These are phyloP conservation scores for Stephanodiscus minutulus DNA, from an alignment of 108 stramenopile species.

Conservation along the genomic window DNA sequence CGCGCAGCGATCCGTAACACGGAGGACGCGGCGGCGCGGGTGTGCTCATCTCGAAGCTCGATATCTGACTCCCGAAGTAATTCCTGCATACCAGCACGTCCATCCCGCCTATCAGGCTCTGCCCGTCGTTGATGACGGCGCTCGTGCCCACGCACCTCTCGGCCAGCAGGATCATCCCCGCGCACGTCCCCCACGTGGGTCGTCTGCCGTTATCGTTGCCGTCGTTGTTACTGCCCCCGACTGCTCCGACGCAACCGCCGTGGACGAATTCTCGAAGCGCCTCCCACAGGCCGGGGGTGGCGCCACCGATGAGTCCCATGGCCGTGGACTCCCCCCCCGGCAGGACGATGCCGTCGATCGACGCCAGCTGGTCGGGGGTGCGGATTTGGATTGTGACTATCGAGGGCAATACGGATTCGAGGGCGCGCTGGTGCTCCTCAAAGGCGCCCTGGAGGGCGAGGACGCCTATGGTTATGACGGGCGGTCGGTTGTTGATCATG, in stretches of 20 bases:
- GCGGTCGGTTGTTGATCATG: slow-evolving; percentile 5
- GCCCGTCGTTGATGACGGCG: slow-evolving; percentile 92
- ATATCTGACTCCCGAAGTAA: slow-evolving; percentile 97
- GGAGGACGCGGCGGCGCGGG: slow-evolving; percentile 61
- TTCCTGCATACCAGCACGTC: slow-evolving; percentile 96
- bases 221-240: not conserved
- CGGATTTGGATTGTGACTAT: slow-evolving; percentile 64
- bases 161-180: slow-evolving; percentile 97
- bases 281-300: slow-evolving; percentile 62
- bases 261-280: slow-evolving; percentile 73
- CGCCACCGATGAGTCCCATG: slow-evolving; percentile 91
- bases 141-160: slow-evolving; percentile 88
- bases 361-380: slow-evolving; percentile 75
- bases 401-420: slow-evolving; percentile 51
- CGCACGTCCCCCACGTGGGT: slow-evolving; percentile 98
- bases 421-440: slow-evolving; percentile 87
- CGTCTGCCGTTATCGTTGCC: slow-evolving; percentile 17
- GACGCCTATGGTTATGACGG: slow-evolving; percentile 77
- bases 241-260: not conserved
- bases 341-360: slow-evolving; percentile 92
- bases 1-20: slow-evolving; percentile 10
- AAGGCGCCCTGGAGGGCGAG: slow-evolving; percentile 96
- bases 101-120: slow-evolving; percentile 94
- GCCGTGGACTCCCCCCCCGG: slow-evolving; percentile 99
- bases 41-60: slow-evolving; percentile 90